A percentile compares a stretch with the other conserved stretches of the same genome.
Evolutionary conservation across 352 stramenopile species (phyloP).

Genomic region (Globisporangium emineosum): DNA sequence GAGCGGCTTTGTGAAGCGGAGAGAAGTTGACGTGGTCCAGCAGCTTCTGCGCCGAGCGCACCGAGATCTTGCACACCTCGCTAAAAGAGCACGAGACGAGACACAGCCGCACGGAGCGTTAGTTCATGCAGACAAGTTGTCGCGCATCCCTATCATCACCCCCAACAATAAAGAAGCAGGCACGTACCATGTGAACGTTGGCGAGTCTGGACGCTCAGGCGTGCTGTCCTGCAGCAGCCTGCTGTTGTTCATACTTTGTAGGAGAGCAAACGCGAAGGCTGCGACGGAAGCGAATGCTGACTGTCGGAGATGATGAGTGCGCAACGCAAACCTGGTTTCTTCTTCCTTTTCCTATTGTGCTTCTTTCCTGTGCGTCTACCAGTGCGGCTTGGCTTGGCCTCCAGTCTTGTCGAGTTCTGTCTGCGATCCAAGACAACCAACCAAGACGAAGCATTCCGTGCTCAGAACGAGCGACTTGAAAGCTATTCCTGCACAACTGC

Average conservation of each 20-base stretch:
- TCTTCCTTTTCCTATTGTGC: not conserved
- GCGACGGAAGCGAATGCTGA: conserved; percentile 8
- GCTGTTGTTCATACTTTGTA: conserved; percentile 11
- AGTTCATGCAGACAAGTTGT: too few relatives aligned
- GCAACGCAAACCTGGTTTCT: not conserved
- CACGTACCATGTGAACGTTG: conserved; percentile 70
- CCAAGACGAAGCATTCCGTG: not conserved
- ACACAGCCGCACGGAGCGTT: conserved; percentile 3
- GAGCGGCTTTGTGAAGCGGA: conserved; percentile 77
- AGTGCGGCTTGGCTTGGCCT: not conserved
- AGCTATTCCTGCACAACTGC: conserved; percentile 7
- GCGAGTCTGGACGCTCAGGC: conserved; percentile 35
- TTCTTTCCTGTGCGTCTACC: not conserved
- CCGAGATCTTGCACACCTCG: conserved; percentile 87
- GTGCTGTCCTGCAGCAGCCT: conserved; percentile 9
- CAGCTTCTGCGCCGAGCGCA: conserved; percentile 84
- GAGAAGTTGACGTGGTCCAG: conserved; percentile 88
- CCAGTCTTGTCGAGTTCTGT: conserved; percentile 1
- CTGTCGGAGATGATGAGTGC: not conserved
- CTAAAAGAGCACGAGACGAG: conserved; percentile 24
- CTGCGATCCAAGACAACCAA: not conserved
- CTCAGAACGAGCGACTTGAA: not conserved
- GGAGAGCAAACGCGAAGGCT: not conserved
- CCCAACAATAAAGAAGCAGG: not conserved
- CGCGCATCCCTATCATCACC: too few relatives aligned